These are phyloP conservation scores for Paraconiothyrium brasiliense DNA, from an alignment of 2,329 filamentous ascomycete genomes.

Conservation along the genomic window DNA sequence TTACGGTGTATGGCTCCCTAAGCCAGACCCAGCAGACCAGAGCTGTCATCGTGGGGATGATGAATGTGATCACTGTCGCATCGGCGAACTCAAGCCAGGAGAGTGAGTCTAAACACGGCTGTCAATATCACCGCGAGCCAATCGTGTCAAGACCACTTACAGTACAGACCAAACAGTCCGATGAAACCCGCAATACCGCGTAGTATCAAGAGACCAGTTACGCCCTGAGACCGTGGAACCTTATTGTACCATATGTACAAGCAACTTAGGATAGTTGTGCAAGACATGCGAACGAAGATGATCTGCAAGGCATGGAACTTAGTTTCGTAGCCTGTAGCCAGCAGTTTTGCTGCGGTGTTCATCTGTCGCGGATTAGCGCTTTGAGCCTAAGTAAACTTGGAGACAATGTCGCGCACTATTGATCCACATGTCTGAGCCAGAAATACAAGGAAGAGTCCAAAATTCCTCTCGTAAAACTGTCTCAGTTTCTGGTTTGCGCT, in stretches of 20 bases:
- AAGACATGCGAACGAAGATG: slow-evolving; percentile 78
- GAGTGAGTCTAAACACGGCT: slow-evolving; percentile 59
- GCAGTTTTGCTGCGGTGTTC: slow-evolving; percentile 36
- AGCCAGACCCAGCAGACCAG: slow-evolving; percentile 79
- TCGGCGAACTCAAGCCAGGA: slow-evolving; percentile 84
- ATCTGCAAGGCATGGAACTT: slow-evolving; percentile 60
- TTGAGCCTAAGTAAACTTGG: neutral
- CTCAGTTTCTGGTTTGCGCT: slow-evolving; percentile 16
- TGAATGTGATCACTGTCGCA: slow-evolving; percentile 85
- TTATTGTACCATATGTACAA: slow-evolving; percentile 75
- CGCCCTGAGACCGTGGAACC: slow-evolving; percentile 30
- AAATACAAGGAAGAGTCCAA: slow-evolving; percentile 36
- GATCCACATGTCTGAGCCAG: slow-evolving; percentile 51
- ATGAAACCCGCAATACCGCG: slow-evolving; percentile 38
- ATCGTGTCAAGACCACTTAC: slow-evolving; percentile 33
- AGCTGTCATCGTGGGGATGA: slow-evolving; percentile 78
- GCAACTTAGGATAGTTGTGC: slow-evolving; percentile 72
- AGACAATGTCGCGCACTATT: slow-evolving; percentile 22
- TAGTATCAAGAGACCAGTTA: slow-evolving; percentile 30
- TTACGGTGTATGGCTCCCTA: slow-evolving; percentile 77
- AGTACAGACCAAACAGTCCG: slow-evolving; percentile 41
- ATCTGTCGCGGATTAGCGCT: slow-evolving; percentile 24
- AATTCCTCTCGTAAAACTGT: slow-evolving; percentile 34
- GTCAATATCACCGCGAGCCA: slow-evolving; percentile 28
- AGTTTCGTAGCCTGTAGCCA: slow-evolving; percentile 35